Conservation (phyloP, 1,284 basidiomycete species). For the Ceratobasidium sp. region DNA sequence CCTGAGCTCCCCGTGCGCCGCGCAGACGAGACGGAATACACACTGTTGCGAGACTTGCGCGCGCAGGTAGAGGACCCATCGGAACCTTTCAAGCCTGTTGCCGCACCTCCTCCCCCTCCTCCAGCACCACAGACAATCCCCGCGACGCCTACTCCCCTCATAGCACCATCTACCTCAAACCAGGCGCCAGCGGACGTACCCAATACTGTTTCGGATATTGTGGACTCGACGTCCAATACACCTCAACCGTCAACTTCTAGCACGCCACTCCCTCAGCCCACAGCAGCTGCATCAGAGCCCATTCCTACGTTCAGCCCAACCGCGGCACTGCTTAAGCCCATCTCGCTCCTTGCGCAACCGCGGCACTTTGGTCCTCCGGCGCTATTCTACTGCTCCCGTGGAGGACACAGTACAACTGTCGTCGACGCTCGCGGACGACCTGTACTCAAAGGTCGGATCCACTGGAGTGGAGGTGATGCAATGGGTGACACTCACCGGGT, state of each 20-base stretch:
- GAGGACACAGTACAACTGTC: slow-evolving; percentile 83
- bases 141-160: not conserved
- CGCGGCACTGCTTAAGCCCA: slow-evolving; percentile 74
- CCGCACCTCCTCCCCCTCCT: not conserved
- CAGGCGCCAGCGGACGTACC: not conserved
- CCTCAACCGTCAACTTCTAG: too few species aligned
- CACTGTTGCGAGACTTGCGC: slow-evolving; percentile 74
- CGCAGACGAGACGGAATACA: slow-evolving; percentile 75
- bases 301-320: slow-evolving; percentile 74
- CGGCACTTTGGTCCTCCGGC: slow-evolving; percentile 85
- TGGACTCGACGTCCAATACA: not conserved
- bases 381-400: slow-evolving; percentile 85
- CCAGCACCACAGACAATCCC: slow-evolving; percentile 3
- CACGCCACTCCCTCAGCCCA: slow-evolving; percentile 57
- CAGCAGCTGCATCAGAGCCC: slow-evolving; percentile 79
- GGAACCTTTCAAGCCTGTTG: slow-evolving; percentile 38
- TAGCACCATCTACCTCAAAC: not conserved
- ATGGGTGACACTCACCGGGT: slow-evolving; percentile 64
- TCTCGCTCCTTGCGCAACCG: slow-evolving; percentile 82
- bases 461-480: slow-evolving; percentile 77
- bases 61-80: slow-evolving; percentile 19
- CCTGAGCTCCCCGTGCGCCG: slow-evolving; percentile 79
- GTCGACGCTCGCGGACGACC: slow-evolving; percentile 84
- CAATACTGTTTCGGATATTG: not conserved
- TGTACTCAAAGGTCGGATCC: slow-evolving; percentile 77